Evolutionary conservation across 1,284 basidiomycete genomes (phyloP).

Genomic region (Gomphus bonarii): DNA sequence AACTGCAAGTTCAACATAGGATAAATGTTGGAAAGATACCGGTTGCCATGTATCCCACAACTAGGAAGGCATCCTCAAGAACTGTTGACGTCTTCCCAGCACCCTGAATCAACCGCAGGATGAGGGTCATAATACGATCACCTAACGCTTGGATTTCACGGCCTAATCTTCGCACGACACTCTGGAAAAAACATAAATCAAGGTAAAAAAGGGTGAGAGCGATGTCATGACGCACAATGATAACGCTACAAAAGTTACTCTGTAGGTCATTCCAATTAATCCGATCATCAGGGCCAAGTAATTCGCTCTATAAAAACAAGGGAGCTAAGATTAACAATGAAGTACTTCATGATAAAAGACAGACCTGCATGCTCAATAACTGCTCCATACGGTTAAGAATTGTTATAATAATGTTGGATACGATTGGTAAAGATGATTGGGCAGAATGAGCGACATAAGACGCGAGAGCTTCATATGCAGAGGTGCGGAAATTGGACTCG

Average conservation of each 20-base stretch:
- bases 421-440: conserved; percentile 70
- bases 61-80: conserved; percentile 95
- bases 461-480: conserved; percentile 93
- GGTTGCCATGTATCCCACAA: conserved; percentile 82
- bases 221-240: conserved; percentile 49
- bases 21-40: conserved; percentile 29
- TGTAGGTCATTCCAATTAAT: conserved; percentile 99
- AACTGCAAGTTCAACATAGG: background rate
- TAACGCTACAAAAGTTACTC: conserved; percentile 88
- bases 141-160: conserved; percentile 81
- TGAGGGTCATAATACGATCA: conserved; percentile 91
- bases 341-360: conserved; percentile 5
- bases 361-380: conserved; percentile 69
- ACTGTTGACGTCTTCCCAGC: conserved; percentile 90
- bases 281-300: conserved; percentile 90
- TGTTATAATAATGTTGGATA: conserved; percentile 76
- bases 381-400: conserved; percentile 87
- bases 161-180: conserved; percentile 77
- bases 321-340: background rate
- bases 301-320: conserved; percentile 61
- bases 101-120: conserved; percentile 79
- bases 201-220: background rate
- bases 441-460: conserved; percentile 80
- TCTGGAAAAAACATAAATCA: conserved; percentile 32
- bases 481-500: conserved; percentile 88